Conservation (phyloP, 2,329 filamentous ascomycete species). For the Pseudogymnoascus sp. region DNA sequence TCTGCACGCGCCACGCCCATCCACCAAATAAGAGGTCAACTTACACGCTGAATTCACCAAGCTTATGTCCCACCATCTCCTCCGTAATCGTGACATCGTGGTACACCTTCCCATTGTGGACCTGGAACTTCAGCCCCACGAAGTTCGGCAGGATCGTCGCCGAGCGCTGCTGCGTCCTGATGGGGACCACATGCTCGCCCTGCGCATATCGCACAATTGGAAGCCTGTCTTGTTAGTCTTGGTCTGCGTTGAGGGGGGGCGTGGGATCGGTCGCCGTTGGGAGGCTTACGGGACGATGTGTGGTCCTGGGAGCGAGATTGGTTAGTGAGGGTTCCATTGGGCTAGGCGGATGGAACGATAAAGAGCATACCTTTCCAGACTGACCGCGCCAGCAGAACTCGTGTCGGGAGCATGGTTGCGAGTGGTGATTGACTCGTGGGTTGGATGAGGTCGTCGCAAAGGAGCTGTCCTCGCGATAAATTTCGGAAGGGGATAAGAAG, state of each 20-base stretch:
- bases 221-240: constrained; percentile 35
- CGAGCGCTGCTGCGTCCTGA: constrained; percentile 60
- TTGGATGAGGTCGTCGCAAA: constrained; percentile 1
- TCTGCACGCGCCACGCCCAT: neutral
- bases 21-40: constrained; percentile 28
- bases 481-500: constrained; percentile 3
- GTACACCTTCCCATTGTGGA: constrained; percentile 66
- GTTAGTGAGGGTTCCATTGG: constrained; percentile 21
- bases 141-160: constrained; percentile 68
- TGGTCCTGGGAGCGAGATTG: constrained; percentile 41
- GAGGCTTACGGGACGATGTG: constrained; percentile 59
- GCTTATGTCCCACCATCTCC: constrained; percentile 68
- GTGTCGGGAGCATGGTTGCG: constrained; percentile 47
- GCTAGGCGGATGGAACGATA: neutral
- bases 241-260: constrained; percentile 27
- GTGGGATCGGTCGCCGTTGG: constrained; percentile 12
- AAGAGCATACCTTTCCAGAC: constrained; percentile 60
- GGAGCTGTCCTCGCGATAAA: neutral
- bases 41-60: constrained; percentile 65
- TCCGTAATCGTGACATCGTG: constrained; percentile 61
- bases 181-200: constrained; percentile 49
- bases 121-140: constrained; percentile 59
- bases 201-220: constrained; percentile 41
- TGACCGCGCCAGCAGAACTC: constrained; percentile 51
- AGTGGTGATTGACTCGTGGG: constrained; percentile 18